Evolutionary conservation across 164 flowering plant genomes (phyloP), one percentile per base, ranked within the genome.

Genomic region (Piper longum): DNA sequence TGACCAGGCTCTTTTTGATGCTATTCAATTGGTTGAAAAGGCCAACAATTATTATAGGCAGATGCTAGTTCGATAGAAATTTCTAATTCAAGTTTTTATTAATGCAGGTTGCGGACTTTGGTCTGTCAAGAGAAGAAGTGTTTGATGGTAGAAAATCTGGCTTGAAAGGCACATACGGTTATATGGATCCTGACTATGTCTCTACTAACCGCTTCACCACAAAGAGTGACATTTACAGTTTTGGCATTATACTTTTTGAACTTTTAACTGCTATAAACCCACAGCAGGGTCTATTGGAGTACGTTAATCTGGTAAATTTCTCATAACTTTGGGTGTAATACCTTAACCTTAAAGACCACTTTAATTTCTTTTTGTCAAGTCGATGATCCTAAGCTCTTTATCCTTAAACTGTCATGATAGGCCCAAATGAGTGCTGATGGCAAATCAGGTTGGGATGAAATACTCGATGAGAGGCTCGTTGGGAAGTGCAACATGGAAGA

Each of bases 221-320:
- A 78, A 91, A 89, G 82, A 95, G 99, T 71, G 99, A 91, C 77
- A 76, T 91, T 62, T 95, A 86, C 74, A 91, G 99, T 77, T 80
- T 91, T 67, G 99, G 97, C 16, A 71, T 95, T 41, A 85, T 95
- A 70, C 74, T 95, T 58, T 89, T 85, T 66, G 97, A 95, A 71
- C 91, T 95, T 66, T 87, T 95, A 54, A 91, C 93, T 4, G 96
- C 93, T 64, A 95, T 91, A 67, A 96, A 89, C 62, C 97, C 99
- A 4, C 96, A 95, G 51, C 89, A 86, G 64, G 92, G 92, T 74
- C 73, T 95, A 43, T 71, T 89, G 85, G 99, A 95, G 66, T 95
- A 83, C 63, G 76, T 95, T 65, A 82, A 85, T 78, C 91, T 95
- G 40, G 99, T 91, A 68, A 86, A 96, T 74, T 44, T 56, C 52